Evolutionary conservation across 1,284 basidiomycete species (phyloP), one percentile per base, ranked within the genome.

Genomic region (Singerocomus rubriflavus): DNA sequence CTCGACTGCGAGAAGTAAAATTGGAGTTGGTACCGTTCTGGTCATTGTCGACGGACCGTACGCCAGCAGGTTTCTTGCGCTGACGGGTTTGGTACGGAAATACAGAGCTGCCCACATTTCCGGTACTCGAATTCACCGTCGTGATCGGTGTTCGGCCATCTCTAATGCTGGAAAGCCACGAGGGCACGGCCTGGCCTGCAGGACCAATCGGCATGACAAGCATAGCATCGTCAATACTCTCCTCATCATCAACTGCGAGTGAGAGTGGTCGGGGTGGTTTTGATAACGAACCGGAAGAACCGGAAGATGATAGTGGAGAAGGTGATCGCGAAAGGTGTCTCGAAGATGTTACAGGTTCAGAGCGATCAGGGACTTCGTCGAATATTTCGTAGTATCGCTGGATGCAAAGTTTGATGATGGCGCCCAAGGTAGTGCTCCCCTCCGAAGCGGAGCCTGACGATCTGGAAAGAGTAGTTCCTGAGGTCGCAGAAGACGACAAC

Each of bases 351-450:
- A 81, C 56, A 2, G 82, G 81, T 59, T 89, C 87, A 48, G 75
- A 77, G 16, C 82, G 78, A 67, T 90, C 89, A 51, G 66, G 70
- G 16, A 85, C 69, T 57, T 91, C 87, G 61, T 92, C 89, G 61
- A 93, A 93, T 31, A 93, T 73, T 64, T 93, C 91, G 65, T 86
- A 91, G 65, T 91, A 93, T 38, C 81, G 78, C 59, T 88, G 79
- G 50, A 93, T 91, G 67, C 88, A 91, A 33, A 89, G 70, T 60
- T 84, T 83, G 64, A 92, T 73, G 43, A 93, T 72, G 47, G 76
- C 74, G 4, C 89, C 89, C 0, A 93, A 72, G 1, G 88, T 90
- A 10, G 81, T 82, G 53, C 69, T 71, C 43, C 74, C 75, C 57
- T 79, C 76, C 26, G 56, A 44, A 45, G 56, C 57, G 6, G 67